Base-by-base conservation (phyloP, 2,329 filamentous ascomycete genomes). In the Venturia asperata region DNA sequence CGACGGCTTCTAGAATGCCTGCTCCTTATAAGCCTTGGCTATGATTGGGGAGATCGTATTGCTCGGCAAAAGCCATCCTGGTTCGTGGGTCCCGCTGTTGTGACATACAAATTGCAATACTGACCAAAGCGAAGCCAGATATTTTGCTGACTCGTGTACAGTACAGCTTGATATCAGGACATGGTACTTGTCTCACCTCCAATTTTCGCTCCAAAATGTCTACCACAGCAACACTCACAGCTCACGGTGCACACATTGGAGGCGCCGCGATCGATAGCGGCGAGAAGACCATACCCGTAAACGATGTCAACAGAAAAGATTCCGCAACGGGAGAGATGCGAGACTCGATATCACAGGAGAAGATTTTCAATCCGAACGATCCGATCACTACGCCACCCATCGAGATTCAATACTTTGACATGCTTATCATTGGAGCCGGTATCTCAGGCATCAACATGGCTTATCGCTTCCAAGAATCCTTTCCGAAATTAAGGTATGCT, bases 401-500 rank as follows among this genome's bases (percentile, higher is more conserved):
- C 5, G 49, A 64, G 21, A 64, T 64, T 27, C 34, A 56, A 15
- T 49, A 72, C 67, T 77, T 74, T 68, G 78, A 81, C 69, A 71
- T 80, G 37, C 67, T 90, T 70, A 85, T 92, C 69, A 76, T 92
- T 63, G 89, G 89, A 13, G 88, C 88, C 1, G 89, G 89, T 11
- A 85, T 92, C 64, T 87, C 87, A 6, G 89, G 89, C 64, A 88
- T 92, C 76, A 91, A 91, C 69, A 80, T 85, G 15, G 88, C 84
- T 17, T 91, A 92, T 71, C 84, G 87, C 17, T 69, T 90, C 1
- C 85, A 90, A 69, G 78, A 79, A 1, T 74, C 81, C 30, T 75
- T 86, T 1, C 85, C 87, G 0, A 71, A 78, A 49, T 75, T 80
- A 47, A 82, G 74, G 1, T 92, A 88, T 71, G 80, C 82, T 17